Conservation (phyloP, 331 rosid species). For the Acacia pycnantha region DNA sequence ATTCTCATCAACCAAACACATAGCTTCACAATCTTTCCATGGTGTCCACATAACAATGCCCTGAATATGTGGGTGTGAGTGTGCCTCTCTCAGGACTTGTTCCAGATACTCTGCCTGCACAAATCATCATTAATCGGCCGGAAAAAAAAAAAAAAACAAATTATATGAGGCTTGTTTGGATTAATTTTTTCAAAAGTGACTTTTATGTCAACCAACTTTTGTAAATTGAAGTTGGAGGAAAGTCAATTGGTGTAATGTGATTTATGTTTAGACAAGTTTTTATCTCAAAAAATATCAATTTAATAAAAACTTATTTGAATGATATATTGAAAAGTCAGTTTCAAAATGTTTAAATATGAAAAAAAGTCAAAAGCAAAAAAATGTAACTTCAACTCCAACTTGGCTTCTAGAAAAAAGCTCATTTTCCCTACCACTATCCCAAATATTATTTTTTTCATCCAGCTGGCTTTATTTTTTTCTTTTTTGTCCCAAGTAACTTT, state of each 20-base stretch:
- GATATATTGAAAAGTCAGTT: too few species aligned
- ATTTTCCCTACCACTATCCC: not conserved
- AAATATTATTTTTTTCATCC: not conserved
- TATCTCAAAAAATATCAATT: too few species aligned
- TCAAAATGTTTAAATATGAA: too few species aligned
- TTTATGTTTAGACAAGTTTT: too few species aligned
- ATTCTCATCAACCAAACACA: not conserved
- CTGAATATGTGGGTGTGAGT: not conserved
- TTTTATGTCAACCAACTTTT: too few species aligned
- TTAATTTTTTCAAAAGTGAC: too few species aligned
- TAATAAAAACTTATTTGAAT: not conserved
- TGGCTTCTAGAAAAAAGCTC: too few species aligned
- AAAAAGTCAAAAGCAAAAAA: too few species aligned
- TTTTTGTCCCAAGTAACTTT: not conserved
- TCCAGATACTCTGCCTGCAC: not conserved
- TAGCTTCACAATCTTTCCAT: not conserved
- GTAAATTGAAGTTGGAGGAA: not conserved
- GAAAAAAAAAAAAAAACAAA: not conserved
- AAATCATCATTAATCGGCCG: not conserved
- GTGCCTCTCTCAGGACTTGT: not conserved
- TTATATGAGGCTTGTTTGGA: not conserved
- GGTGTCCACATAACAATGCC: slow-evolving; percentile 1
- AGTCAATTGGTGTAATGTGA: not conserved
- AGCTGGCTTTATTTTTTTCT: not conserved
- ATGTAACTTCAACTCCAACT: too few species aligned